Evolutionary conservation across 305 asterid species (phyloP), one percentile per base, ranked within the genome.

Genomic region (Rubia tinctorum): DNA sequence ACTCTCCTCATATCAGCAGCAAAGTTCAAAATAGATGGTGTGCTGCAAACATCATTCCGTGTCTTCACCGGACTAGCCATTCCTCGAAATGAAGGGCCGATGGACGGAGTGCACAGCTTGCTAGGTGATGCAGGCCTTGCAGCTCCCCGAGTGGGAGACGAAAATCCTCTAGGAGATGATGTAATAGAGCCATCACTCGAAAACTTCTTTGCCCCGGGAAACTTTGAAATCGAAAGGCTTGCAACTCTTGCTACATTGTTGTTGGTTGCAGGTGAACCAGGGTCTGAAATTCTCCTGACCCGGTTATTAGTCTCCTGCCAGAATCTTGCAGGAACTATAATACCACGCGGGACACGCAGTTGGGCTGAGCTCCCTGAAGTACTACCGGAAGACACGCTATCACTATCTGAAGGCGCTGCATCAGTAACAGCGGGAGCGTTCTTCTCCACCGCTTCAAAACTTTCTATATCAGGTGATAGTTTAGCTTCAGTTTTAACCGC

Each of bases 1-100:
- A 89, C 96, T 81, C 88, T 91, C 85, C 90, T 86, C 72, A 82
- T 81, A 82, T 91, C 97, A 80, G 83, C 75, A 58, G 86, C 87
- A 86, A 82, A 87, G 81, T 80, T 84, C 80, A 82, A 78, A 73
- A 82, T 75, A 27, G 91, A 91, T 8, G 93, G 90, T 9, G 88
- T 84, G 71, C 81, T 65, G n/a, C 86, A 71, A 49, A 79, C 68
- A 75, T 83, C 86, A 82, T 77, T 84, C 83, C 91, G 83, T 68
- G 77, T 82, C 74, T 86, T 86, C 44, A 78, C 66, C 37, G 97
- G 96, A 84, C 95, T 93, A 59, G 84, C 74, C 79, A 88, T 82
- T 61, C 96, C 84, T 82, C 92, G 83, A 64, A 74, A 71, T 22
- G 87, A 68, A 75, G 78, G 76, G 80, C 82, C 78, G 69, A 78